Evolutionary conservation across 495 filamentous ascomycete species (phyloP).

Genomic region (Lentithecium fluviatile): DNA sequence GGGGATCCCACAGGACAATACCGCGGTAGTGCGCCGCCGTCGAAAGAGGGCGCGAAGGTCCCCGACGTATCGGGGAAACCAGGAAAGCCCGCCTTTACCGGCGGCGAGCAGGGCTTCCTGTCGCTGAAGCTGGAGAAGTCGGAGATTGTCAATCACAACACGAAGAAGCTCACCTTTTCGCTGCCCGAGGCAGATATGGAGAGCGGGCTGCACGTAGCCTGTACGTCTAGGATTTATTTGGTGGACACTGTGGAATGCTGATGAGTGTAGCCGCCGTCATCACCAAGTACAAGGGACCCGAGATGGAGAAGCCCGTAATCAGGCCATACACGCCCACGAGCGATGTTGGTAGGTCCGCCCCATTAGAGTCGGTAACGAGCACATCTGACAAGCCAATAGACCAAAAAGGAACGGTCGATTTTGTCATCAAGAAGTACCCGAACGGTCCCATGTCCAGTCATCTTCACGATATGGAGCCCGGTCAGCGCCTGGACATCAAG

Average conservation of each 20-base stretch:
- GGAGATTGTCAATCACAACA: constrained; percentile 80
- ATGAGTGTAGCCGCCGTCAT: constrained; percentile 64
- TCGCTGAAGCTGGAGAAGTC: constrained; percentile 75
- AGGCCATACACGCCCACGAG: constrained; percentile 90
- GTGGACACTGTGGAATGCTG: neutral
- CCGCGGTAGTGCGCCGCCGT: constrained; percentile 21
- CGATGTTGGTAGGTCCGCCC: constrained; percentile 66
- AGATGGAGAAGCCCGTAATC: constrained; percentile 76
- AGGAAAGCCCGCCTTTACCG: constrained; percentile 65
- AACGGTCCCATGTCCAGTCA: constrained; percentile 88
- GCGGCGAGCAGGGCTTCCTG: constrained; percentile 83
- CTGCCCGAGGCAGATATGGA: constrained; percentile 81
- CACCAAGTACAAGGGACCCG: constrained; percentile 78
- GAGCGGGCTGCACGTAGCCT: constrained; percentile 76
- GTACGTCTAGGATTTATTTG: constrained; percentile 43
- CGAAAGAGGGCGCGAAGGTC: constrained; percentile 30
- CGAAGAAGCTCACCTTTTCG: constrained; percentile 80
- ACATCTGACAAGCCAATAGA: constrained; percentile 46
- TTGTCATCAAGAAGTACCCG: constrained; percentile 88
- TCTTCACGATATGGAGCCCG: constrained; percentile 75
- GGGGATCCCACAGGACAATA: constrained; percentile 8
- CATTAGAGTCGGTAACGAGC: neutral
- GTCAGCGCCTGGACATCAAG: constrained; percentile 83
- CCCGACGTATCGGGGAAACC: constrained; percentile 18
- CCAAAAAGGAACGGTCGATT: constrained; percentile 74